These are phyloP conservation scores for Moesziomyces sp. DNA, from an alignment of 1,284 basidiomycete species.

Conservation along the genomic window DNA sequence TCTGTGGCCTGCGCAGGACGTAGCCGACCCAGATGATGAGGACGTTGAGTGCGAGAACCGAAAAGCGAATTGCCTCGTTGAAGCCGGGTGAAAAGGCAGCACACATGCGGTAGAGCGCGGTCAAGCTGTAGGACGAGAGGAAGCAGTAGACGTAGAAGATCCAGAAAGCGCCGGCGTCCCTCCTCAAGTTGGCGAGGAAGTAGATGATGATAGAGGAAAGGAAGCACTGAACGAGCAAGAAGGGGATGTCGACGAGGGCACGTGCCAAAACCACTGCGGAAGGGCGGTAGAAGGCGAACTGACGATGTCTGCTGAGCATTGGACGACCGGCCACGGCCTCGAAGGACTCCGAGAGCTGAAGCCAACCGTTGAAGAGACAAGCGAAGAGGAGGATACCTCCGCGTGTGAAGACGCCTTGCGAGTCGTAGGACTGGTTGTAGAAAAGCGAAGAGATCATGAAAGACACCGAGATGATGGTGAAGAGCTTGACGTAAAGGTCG, in stretches of 20 bases:
- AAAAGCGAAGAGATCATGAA: slow-evolving; percentile 54
- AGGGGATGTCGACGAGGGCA: slow-evolving; percentile 67
- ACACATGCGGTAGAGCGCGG: slow-evolving; percentile 49
- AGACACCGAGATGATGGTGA: slow-evolving; percentile 58
- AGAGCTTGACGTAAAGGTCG: slow-evolving; percentile 54
- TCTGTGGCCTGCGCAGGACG: slow-evolving; percentile 72
- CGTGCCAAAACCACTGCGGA: slow-evolving; percentile 55
- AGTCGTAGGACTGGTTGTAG: slow-evolving; percentile 52
- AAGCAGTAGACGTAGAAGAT: slow-evolving; percentile 72
- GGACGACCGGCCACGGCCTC: slow-evolving; percentile 71
- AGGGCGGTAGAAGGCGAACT: slow-evolving; percentile 64
- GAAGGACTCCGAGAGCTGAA: slow-evolving; percentile 69
- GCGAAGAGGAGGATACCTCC: slow-evolving; percentile 70
- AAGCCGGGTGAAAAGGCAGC: slow-evolving; percentile 68
- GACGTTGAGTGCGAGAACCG: slow-evolving; percentile 49
- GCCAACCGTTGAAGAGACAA: slow-evolving; percentile 68
- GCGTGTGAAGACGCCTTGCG: slow-evolving; percentile 55
- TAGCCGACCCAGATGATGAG: slow-evolving; percentile 53
- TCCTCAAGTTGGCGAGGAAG: slow-evolving; percentile 51
- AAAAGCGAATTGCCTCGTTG: slow-evolving; percentile 46
- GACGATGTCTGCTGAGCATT: slow-evolving; percentile 44
- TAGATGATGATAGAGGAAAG: slow-evolving; percentile 69
- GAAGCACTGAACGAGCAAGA: slow-evolving; percentile 67
- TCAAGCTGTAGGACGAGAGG: slow-evolving; percentile 51
- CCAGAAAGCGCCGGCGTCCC: slow-evolving; percentile 65